Base-by-base conservation (phyloP, 208 protist species). In the Borovskyia barvae region DNA sequence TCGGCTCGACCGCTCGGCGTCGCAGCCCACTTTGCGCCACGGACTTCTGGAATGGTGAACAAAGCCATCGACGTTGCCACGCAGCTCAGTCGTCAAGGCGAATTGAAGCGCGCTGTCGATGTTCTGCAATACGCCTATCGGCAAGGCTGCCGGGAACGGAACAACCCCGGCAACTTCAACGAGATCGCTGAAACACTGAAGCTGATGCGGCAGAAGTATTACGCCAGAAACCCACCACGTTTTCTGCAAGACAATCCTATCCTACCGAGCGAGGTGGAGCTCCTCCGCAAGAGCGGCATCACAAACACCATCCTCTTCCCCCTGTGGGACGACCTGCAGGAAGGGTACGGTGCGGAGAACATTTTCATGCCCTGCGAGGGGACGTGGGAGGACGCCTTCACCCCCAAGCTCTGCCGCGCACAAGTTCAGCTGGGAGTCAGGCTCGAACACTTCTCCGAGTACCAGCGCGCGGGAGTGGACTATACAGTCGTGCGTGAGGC, bases 161-260 rank as follows among this genome's bases (percentile, higher is more conserved):
- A 87, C 61, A 86, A 87, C 43, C 77, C 83, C 17, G 54, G 58
- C 48, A 93, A 88, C 62, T 87, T 88, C 56, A 68, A 77, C 24
- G 62, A 71, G 17, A 80, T 92, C 50, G 63, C 77, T 22, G 75
- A 80, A 36, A 78, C 79, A 39, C 77, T 94, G 54, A 47, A 59
- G 47, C 59, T 82, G 42, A 76, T 89, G 66, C 80, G 82, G 8
- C 19, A 75, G 62, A 71, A 69, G 26, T 76, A 76, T 46, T 76
- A 76, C 61, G 51, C 50, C n/a, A 54, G 58, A n/a, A 72, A 79
- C 50, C 81, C 77, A 17, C 85, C 82, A 1, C 74, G 84, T 39
- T 90, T 91, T 43, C 54, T 93, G 42, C 90, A 96, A 52, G 86
- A 96, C 64, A 96, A 96, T 57, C 70, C 76, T 19, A 53, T 89